Percentiles rank a stretch among this genome's conserved stretches.
Evolutionary conservation across 2,329 filamentous ascomycete species (phyloP).

Genomic region (Fusarium sp.): DNA sequence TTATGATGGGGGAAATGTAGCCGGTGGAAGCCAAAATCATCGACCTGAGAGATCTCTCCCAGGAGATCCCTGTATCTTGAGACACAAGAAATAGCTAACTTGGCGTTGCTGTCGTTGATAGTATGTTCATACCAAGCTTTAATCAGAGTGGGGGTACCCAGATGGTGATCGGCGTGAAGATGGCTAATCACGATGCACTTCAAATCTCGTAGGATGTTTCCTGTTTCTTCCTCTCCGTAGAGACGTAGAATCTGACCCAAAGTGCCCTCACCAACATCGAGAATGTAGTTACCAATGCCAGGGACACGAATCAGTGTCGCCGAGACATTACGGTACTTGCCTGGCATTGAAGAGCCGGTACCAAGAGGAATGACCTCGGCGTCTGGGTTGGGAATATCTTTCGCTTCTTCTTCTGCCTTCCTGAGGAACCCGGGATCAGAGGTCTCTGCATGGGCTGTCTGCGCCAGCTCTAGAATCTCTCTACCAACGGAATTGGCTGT

Average conservation of each 20-base stretch:
- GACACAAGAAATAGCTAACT: conserved; percentile 76
- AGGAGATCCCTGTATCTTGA: conserved; percentile 79
- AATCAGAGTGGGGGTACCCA: conserved; percentile 85
- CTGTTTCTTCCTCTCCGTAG: conserved; percentile 72
- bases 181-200: conserved; percentile 93
- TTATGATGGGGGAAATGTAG: conserved; percentile 52
- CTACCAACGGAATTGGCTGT: conserved; percentile 55
- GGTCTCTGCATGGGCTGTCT: conserved; percentile 56
- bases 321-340: conserved; percentile 95
- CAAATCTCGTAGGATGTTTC: conserved; percentile 79
- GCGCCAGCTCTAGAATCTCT: conserved; percentile 64
- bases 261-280: conserved; percentile 94
- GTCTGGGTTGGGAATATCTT: conserved; percentile 77
- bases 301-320: conserved; percentile 87
- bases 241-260: conserved; percentile 85
- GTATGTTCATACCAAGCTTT: conserved; percentile 78
- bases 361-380: conserved; percentile 88
- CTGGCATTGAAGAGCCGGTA: conserved; percentile 89
- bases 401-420: conserved; percentile 63
- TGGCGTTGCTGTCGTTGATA: conserved; percentile 51
- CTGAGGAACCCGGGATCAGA: conserved; percentile 58
- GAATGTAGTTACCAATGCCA: conserved; percentile 84
- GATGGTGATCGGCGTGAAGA: conserved; percentile 94
- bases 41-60: conserved; percentile 80
- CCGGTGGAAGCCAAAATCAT: conserved; percentile 76